Evolutionary conservation across 768 basidiomycete species (phyloP).

Genomic region (Strobilomyces dryophilus): DNA sequence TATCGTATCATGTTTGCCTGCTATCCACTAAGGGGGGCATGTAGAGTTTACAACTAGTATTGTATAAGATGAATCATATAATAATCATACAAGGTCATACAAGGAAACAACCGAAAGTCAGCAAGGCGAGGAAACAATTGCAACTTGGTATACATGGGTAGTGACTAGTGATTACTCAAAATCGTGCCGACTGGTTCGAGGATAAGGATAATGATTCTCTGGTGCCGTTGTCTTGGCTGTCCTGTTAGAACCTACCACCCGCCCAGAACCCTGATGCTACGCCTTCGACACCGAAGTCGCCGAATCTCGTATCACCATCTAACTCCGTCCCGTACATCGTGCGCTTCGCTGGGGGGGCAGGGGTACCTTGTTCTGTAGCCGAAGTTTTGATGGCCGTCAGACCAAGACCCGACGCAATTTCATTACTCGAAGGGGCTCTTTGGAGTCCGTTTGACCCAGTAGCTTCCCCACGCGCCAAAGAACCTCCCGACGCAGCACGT

Average conservation of each 20-base stretch:
- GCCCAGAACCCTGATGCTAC: constrained; percentile 73
- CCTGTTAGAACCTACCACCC: constrained; percentile 39
- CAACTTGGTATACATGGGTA: constrained; percentile 7
- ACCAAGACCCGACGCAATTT: constrained; percentile 43
- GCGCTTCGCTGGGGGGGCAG: constrained; percentile 48
- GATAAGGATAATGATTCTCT: constrained; percentile 3
- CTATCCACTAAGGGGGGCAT: not conserved
- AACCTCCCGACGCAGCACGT: constrained; percentile 25
- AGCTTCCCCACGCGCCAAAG: constrained; percentile 24
- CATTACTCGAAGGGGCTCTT: constrained; percentile 40
- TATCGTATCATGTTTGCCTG: not conserved
- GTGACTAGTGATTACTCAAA: constrained; percentile 5
- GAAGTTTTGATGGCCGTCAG: constrained; percentile 36
- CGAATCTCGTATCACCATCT: constrained; percentile 78
- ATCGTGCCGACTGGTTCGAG: constrained; percentile 5
- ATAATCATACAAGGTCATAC: constrained; percentile 9
- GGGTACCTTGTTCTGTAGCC: constrained; percentile 38
- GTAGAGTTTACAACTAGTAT: constrained; percentile 11
- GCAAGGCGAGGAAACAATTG: not conserved
- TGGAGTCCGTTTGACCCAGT: constrained; percentile 26
- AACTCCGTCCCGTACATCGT: constrained; percentile 86
- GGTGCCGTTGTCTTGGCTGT: not conserved
- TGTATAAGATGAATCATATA: constrained; percentile 11
- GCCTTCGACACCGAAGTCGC: constrained; percentile 78
- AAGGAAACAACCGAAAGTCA: not conserved